Percentiles rank a stretch among this genome's conserved stretches.
phyloP scores from a whole-genome alignment of 768 basidiomycete species.

The Amylocystis lapponica region DNA sequence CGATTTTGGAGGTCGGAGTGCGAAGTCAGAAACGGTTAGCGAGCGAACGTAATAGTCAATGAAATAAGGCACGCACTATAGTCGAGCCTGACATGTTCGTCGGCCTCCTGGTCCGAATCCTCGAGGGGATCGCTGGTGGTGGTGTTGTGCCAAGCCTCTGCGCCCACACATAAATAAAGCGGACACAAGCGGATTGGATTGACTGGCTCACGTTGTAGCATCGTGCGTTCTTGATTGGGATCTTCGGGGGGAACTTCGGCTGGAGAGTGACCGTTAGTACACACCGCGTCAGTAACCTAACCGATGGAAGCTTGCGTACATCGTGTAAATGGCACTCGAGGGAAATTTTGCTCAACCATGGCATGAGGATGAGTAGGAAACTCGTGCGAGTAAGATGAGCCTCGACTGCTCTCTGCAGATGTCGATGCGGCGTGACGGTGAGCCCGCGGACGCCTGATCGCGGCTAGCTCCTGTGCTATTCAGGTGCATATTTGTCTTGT shows the following conservation, averaged over 20 bases:
- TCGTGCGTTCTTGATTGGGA: constrained; percentile 31
- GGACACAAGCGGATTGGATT: no score
- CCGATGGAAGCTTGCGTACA: background rate
- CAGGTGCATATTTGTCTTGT: background rate
- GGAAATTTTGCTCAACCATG: background rate
- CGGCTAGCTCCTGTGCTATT: constrained; percentile 13
- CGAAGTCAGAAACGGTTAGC: background rate
- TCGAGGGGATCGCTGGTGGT: constrained; percentile 57
- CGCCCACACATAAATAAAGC: background rate
- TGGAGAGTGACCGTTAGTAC: no score
- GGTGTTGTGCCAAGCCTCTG: constrained; percentile 73
- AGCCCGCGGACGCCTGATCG: constrained; percentile 14
- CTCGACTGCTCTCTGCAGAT: constrained; percentile 14
- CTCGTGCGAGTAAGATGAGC: constrained; percentile 23
- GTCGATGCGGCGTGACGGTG: constrained; percentile 9
- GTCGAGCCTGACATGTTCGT: constrained; percentile 57
- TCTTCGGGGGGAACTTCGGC: constrained; percentile 7
- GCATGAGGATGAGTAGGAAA: constrained; percentile 7
- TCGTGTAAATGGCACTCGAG: constrained; percentile 1
- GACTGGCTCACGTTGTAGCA: constrained; percentile 38
- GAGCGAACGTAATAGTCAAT: background rate
- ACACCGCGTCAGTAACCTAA: no score
- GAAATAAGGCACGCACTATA: constrained; percentile 45
- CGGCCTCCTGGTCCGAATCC: constrained; percentile 72
- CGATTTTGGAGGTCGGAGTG: background rate